Base-by-base conservation (phyloP, 805 yeast genomes). In the Barnettozyma pratensis region DNA sequence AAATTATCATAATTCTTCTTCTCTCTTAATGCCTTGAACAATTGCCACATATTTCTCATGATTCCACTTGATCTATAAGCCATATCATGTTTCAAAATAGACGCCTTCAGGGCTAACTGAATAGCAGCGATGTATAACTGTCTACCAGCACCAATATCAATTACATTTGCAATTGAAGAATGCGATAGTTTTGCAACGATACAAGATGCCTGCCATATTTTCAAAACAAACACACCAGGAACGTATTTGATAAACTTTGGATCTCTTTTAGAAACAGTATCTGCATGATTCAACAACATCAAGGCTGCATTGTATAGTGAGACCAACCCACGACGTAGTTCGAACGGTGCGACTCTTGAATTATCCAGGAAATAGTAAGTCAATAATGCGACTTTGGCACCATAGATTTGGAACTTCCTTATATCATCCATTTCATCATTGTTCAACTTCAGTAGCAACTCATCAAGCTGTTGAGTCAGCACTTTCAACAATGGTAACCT, bases 51-150 rank as follows among this genome's bases (percentile, higher is more conserved):
- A 61, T 90, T 90, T 59, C 86, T 79, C 94, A 94, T 88, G 50
- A 94, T 89, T 7, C 96, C 97, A 41, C 96, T 83, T 0, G 96
- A 87, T 55, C 98, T 77, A 63, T 87, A 88, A 0, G 97, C 88
- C 74, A 94, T 83, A 62, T 92, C 99, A 67, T 91, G 94, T 58
- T 89, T 89, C 57, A 88, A 72, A 30, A 92, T 84, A 0, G 97
- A 88, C 0, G 96, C 95, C 51, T 81, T 81, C 49, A 81, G 77
- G 2, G 94, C 81, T 41, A 87, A 66, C 19, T 76, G 72, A 26
- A 87, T 80, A 1, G 94, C 94, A 26, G 72, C 70, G 52, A 77
- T 78, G 58, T 84, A 88, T 31, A 85, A 75, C 47, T 75, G 77
- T 60, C 80, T 83, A 7, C 97, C 97, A 0, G 81, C 73, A 3